Evolutionary conservation across 352 stramenopile species (phyloP).

Genomic region (Thraustochytrium sp.): DNA sequence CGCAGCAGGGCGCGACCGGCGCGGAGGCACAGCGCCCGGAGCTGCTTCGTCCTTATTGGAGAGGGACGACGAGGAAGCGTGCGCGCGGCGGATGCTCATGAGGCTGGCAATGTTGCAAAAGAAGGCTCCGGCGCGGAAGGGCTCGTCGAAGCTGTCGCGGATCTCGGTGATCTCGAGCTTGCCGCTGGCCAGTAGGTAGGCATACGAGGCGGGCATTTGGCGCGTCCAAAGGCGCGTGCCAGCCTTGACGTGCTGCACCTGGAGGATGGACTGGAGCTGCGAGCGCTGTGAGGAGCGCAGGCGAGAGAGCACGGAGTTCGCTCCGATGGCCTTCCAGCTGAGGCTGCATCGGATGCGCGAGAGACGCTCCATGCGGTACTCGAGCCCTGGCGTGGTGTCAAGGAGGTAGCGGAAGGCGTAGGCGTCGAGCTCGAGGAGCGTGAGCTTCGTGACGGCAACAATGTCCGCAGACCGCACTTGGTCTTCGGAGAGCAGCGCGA

Average conservation of each 20-base stretch:
- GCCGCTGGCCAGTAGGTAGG: constrained; percentile 12
- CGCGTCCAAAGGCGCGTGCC: constrained; percentile 10
- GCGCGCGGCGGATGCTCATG: neutral
- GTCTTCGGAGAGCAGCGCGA: constrained; percentile 46
- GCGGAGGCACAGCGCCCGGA: neutral
- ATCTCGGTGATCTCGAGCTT: constrained; percentile 20
- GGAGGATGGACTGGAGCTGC: constrained; percentile 33
- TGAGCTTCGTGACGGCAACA: neutral
- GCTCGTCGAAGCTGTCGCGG: neutral
- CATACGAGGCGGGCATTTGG: neutral
- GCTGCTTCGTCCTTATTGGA: too few relatives aligned
- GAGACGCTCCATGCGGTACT: constrained; percentile 37
- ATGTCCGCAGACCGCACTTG: neutral
- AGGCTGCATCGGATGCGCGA: constrained; percentile 19
- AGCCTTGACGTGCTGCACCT: neutral
- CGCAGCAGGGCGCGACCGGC: neutral
- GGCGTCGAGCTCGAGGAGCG: neutral
- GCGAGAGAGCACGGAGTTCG: constrained; percentile 26
- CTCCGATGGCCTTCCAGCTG: constrained; percentile 38
- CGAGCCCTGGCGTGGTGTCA: constrained; percentile 16
- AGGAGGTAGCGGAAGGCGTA: constrained; percentile 26
- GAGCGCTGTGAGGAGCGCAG: constrained; percentile 15
- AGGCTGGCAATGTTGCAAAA: constrained; percentile 37
- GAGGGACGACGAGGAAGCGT: too few relatives aligned
- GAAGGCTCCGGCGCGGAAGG: neutral